Percentiles rank a stretch among this genome's conserved stretches.
phyloP scores from a whole-genome alignment of 768 basidiomycete genomes.

The Rhizopogon vulgaris region DNA sequence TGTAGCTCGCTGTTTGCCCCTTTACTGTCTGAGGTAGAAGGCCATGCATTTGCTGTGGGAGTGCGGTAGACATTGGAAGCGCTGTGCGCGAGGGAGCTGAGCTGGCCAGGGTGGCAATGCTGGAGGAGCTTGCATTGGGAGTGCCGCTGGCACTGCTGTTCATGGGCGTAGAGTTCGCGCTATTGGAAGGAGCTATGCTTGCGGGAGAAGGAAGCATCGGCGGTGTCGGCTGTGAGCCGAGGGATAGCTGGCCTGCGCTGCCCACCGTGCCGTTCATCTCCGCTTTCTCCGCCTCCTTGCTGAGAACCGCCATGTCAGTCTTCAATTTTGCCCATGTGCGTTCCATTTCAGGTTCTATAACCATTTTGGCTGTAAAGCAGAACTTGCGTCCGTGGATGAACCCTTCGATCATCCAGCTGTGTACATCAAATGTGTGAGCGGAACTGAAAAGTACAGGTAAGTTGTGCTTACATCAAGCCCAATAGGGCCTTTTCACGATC shows the following conservation, averaged over 20 bases:
- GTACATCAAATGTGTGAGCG: conserved; percentile 21
- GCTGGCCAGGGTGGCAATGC: conserved; percentile 16
- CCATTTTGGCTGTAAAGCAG: conserved; percentile 30
- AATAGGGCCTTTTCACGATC: conserved; percentile 56
- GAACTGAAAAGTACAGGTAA: conserved; percentile 7
- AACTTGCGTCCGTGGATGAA: conserved; percentile 58
- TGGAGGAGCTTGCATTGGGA: conserved; percentile 34
- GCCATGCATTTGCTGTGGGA: conserved; percentile 30
- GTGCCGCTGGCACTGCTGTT: conserved; percentile 49
- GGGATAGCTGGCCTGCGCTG: conserved; percentile 19
- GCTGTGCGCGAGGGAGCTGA: conserved; percentile 21
- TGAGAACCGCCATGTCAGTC: conserved; percentile 24
- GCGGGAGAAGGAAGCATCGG: conserved; percentile 79
- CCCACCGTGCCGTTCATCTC: conserved; percentile 25
- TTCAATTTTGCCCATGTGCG: conserved; percentile 29
- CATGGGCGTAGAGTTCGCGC: conserved; percentile 74
- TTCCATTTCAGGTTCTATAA: conserved; percentile 28
- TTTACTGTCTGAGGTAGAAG: conserved; percentile 24
- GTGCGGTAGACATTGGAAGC: conserved; percentile 29
- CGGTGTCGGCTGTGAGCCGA: conserved; percentile 40
- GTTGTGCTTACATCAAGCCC: conserved; percentile 69
- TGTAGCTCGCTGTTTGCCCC: conserved; percentile 21
- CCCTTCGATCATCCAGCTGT: conserved; percentile 74
- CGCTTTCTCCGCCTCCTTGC: conserved; percentile 30
- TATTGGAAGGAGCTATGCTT: conserved; percentile 59